Evolutionary conservation across 2,329 filamentous ascomycete species (phyloP).

Genomic region (Coniochaeta hoffmannii): DNA sequence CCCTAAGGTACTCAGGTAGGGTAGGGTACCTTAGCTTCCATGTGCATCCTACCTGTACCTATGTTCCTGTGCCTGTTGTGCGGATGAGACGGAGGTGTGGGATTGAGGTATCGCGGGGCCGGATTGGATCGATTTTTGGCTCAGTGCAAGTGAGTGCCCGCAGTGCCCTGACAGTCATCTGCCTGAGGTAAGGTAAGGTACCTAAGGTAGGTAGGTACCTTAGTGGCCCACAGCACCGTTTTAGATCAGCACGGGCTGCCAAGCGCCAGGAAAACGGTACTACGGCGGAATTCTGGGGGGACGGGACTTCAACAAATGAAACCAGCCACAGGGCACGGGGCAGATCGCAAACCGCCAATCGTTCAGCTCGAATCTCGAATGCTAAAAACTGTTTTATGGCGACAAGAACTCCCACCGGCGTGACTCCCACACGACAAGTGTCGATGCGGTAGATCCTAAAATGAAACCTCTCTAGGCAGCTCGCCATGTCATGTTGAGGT

Average conservation of each 20-base stretch:
- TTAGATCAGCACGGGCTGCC: not conserved
- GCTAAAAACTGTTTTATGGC: not conserved
- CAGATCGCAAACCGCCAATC: not conserved
- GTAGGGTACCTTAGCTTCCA: too few species aligned
- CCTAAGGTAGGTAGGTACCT: too few species aligned
- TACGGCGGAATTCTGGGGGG: not conserved
- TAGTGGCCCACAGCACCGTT: too few species aligned
- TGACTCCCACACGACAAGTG: not conserved
- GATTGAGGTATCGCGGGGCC: not conserved
- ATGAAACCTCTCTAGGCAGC: too few species aligned
- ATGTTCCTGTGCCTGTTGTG: not conserved
- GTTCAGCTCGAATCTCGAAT: not conserved
- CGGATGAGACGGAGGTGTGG: not conserved
- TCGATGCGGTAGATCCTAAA: too few species aligned
- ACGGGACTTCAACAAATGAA: too few species aligned
- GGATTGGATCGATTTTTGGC: slow-evolving; percentile 1
- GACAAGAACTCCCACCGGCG: not conserved
- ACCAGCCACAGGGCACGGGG: slow-evolving; percentile 1
- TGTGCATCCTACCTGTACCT: too few species aligned
- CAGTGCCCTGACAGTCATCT: not conserved
- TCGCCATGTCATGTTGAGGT: too few species aligned
- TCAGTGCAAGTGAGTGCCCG: not conserved
- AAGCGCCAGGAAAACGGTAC: not conserved
- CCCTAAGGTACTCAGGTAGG: not conserved
- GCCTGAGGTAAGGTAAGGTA: too few species aligned